Evolutionary conservation across 2,329 filamentous ascomycete genomes (phyloP).

Genomic region (Colletotrichum navitas): DNA sequence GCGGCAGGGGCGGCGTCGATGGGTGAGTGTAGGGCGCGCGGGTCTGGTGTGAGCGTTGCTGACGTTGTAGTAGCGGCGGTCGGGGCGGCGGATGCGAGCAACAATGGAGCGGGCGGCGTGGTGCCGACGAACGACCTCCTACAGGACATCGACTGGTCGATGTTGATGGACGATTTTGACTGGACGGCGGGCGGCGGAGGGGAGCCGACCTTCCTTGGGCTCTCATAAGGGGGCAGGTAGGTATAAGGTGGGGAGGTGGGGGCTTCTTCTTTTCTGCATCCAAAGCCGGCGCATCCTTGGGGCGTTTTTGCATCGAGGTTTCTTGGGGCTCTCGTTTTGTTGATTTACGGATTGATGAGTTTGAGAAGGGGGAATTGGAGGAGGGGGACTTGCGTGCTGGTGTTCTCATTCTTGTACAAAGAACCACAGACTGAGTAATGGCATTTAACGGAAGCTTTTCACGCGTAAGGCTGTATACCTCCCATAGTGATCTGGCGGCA

Average conservation of each 20-base stretch:
- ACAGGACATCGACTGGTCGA: slow-evolving; percentile 63
- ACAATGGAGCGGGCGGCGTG: not conserved
- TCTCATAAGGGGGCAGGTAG: slow-evolving; percentile 28
- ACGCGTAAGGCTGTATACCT: not conserved
- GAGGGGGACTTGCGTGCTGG: too few species aligned
- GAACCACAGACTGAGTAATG: not conserved
- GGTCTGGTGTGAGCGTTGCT: slow-evolving; percentile 32
- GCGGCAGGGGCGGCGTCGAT: slow-evolving; percentile 23
- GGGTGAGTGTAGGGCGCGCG: slow-evolving; percentile 34
- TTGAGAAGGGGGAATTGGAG: not conserved
- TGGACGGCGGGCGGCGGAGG: slow-evolving; percentile 50
- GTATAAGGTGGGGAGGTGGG: not conserved
- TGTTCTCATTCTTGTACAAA: not conserved
- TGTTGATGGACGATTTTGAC: slow-evolving; percentile 64
- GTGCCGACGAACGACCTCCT: slow-evolving; percentile 50
- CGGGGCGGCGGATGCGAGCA: slow-evolving; percentile 23
- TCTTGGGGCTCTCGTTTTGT: not conserved
- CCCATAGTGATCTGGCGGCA: too few species aligned
- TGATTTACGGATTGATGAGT: not conserved
- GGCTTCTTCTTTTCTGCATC: not conserved
- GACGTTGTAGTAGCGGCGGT: slow-evolving; percentile 36
- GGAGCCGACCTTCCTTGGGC: slow-evolving; percentile 38
- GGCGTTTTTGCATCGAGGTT: not conserved
- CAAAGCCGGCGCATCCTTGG: not conserved
- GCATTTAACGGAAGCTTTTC: not conserved